Base-by-base conservation (phyloP, 2,329 filamentous ascomycete genomes). In the Colletotrichum tropicicola region DNA sequence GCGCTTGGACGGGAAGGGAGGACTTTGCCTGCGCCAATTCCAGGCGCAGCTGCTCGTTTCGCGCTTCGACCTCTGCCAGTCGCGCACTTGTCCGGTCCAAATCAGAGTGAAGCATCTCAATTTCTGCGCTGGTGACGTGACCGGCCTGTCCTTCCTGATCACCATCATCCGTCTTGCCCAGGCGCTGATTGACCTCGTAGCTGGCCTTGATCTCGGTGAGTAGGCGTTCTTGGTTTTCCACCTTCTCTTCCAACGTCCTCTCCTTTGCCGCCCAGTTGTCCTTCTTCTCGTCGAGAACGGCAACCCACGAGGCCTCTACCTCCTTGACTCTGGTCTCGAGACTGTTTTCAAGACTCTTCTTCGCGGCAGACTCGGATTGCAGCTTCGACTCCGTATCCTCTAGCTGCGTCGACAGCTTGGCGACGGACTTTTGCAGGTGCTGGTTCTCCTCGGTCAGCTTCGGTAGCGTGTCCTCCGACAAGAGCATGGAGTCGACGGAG, bases 191-290 rank as follows among this genome's bases (percentile, higher is more conserved):
- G 58, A 99, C 96, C 78, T 99, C 96, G 74, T 98, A 98, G 80
- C 90, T 98, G 25, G 96, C 96, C 79, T 98, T 98, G 74, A 98
- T 89, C 77, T 99, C 97, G 73, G 92, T 97, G 70, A 99, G 80
- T 39, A 99, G 80, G 6, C 94, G 89, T 51, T 99, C 96, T 75
- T 99, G 95, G 71, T 91, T 97, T 77, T 98, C 95, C 3, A 97
- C 85, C 79, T 98, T 98, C 71, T 98, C 95, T 73, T 97, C 94
- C 65, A 98, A 79, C 27, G 88, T 89, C 80, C 92, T 92, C 81
- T 99, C 96, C 75, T 97, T 98, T 8, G 95, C 90, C 57, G 92
- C 90, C 96, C 96, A 99, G 74, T 99, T 99, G 76, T 95, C 93
- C 72, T 93, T 91, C 80, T 97, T 98, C 83, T 99, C 96, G 60